Evolutionary conservation across 1,139 yeast genomes (phyloP), one percentile per base, ranked within the genome.

Genomic region (Yarrowia galli): DNA sequence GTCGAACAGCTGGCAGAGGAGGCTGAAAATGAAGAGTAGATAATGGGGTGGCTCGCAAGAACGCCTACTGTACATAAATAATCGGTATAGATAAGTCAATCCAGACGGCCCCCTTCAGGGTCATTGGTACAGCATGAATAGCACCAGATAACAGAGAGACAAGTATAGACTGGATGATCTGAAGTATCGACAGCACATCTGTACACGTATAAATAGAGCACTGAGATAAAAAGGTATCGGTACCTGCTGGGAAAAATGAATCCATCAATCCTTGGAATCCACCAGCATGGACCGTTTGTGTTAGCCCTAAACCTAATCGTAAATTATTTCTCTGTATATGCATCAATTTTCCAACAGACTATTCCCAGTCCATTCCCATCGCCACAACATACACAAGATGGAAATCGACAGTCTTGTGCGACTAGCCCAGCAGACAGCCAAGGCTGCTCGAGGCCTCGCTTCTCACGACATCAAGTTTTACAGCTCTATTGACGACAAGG

Each of bases 391-490:
- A 16, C 10, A 6, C 63, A 58, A 43, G 64, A 58, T 58, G 64
- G 64, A 58, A 43, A 58, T 58, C 35, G 49, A 35, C n/a, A 45
- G 43, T 35, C 67, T 42, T 22, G 53, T 46, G 22, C 42, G 43
- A 22, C 68, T 69, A 43, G 65, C 69, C 40, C 64, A 58, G 32
- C 64, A 58, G 40, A 82, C 89, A 1, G 87, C 92, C 45, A 82
- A 97, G 71, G 84, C 91, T 1, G 86, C 97, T 0, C 81, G 89
- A 7, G 86, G 90, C 1, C 79, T 95, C 58, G 89, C 92, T 2
- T 86, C 92, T 0, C 92, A 91, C 71, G 99, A 95, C 79, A 84
- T 92, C 32, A 84, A 84, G 56, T 95, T 93, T 74, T 86, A 87
- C 78, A 84, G 83, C 68, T 85, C 92, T 58, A 77, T 92, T n/a